phyloP scores from a whole-genome alignment of 2,329 filamentous ascomycete genomes.

The Lojkania enalia region DNA sequence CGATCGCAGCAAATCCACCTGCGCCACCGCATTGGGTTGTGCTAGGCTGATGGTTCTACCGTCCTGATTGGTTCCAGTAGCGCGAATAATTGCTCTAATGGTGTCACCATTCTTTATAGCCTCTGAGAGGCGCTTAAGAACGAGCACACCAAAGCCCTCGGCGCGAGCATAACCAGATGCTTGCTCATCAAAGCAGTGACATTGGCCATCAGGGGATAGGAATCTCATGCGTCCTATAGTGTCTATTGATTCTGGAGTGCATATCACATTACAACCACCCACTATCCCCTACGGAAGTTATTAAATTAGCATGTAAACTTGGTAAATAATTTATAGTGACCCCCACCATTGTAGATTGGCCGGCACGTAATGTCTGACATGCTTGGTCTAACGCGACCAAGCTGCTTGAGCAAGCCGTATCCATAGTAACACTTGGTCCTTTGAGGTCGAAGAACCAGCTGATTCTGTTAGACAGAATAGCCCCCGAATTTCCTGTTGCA shows the following conservation, averaged over 20 bases:
- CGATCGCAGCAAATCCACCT: conserved; percentile 32
- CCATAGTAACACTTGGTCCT: conserved; percentile 19
- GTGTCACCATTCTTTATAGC: conserved; percentile 46
- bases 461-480: conserved; percentile 14
- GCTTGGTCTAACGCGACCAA: conserved; percentile 17
- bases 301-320: not conserved
- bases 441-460: conserved; percentile 21
- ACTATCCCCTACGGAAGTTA: not conserved
- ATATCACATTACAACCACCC: conserved; percentile 1
- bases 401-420: conserved; percentile 25
- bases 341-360: conserved; percentile 1
- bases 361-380: conserved; percentile 3
- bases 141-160: conserved; percentile 55
- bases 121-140: conserved; percentile 47
- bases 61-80: conserved; percentile 30
- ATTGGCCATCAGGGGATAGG: conserved; percentile 31
- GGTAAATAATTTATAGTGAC: conserved; percentile 6
- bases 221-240: conserved; percentile 15
- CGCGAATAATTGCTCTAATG: conserved; percentile 36
- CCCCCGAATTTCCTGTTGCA: conserved; percentile 1
- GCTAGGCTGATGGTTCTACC: conserved; percentile 30
- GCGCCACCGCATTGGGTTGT: conserved; percentile 48
- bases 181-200: conserved; percentile 50
- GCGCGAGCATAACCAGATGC: conserved; percentile 68
- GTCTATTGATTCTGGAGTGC: conserved; percentile 2